Conservation (phyloP, 169 alveolate genomes). For the Cryptosporidium parvum region DNA sequence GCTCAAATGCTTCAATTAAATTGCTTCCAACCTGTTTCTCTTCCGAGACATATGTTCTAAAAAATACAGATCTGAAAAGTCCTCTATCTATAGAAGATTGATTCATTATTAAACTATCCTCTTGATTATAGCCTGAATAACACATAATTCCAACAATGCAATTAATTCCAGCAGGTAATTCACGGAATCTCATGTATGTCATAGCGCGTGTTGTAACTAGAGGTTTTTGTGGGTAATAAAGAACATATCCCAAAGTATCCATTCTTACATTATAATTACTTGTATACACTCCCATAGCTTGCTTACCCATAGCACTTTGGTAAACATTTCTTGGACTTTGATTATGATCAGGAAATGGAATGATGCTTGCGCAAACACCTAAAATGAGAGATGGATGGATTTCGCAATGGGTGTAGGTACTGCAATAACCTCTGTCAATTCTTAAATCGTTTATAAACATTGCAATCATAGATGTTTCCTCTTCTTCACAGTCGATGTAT, state of each 20-base stretch:
- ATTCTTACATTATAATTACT: slow-evolving; percentile 96
- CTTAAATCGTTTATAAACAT: slow-evolving; percentile 95
- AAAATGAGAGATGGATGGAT: slow-evolving; percentile 99
- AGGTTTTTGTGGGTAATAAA: slow-evolving; percentile 99
- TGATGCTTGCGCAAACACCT: slow-evolving; percentile 99
- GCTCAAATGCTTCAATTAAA: slow-evolving; percentile 92
- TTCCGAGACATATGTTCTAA: slow-evolving; percentile 96
- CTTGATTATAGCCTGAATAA: slow-evolving; percentile 99
- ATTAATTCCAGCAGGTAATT: slow-evolving; percentile 99
- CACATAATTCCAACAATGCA: slow-evolving; percentile 98
- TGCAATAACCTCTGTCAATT: slow-evolving; percentile 85
- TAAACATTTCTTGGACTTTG: slow-evolving; percentile 99
- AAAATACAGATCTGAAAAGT: slow-evolving; percentile 97
- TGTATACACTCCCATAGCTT: slow-evolving; percentile 99
- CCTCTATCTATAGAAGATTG: slow-evolving; percentile 98
- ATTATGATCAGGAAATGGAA: slow-evolving; percentile 99
- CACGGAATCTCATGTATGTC: slow-evolving; percentile 97
- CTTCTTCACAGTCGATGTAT: slow-evolving; percentile 99
- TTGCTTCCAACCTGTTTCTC: slow-evolving; percentile 92
- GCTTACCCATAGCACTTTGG: slow-evolving; percentile 99
- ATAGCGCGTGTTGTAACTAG: slow-evolving; percentile 97
- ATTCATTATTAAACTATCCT: slow-evolving; percentile 98
- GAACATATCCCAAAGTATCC: slow-evolving; percentile 98
- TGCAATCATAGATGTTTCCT: slow-evolving; percentile 99
- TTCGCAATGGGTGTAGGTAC: slow-evolving; percentile 99